Evolutionary conservation across 257 asterid species (phyloP).

Genomic region (Craterostigma plantagineum): DNA sequence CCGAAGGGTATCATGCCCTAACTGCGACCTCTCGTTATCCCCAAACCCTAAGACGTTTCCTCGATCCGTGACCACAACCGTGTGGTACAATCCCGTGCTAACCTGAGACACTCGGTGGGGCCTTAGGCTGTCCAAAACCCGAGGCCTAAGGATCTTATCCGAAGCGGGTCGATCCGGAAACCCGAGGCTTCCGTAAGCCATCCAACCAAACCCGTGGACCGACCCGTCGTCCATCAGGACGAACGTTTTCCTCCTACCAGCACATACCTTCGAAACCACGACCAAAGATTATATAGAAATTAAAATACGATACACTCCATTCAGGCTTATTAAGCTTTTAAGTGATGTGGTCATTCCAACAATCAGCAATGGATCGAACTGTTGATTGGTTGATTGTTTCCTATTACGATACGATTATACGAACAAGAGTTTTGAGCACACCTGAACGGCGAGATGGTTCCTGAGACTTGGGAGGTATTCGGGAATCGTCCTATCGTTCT

Average conservation of each 20-base stretch:
- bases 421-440: conserved; percentile 13
- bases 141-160: conserved; percentile 41
- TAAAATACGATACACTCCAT: too few species aligned
- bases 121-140: conserved; percentile 40
- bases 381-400: not conserved
- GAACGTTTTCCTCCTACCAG: conserved; percentile 66
- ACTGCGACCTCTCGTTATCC: conserved; percentile 77
- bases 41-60: conserved; percentile 63
- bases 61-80: conserved; percentile 39
- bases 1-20: conserved; percentile 56
- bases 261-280: conserved; percentile 42
- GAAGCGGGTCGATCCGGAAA: conserved; percentile 45
- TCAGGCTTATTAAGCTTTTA: too few species aligned
- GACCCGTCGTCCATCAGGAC: conserved; percentile 57
- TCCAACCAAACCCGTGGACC: conserved; percentile 70
- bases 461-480: conserved; percentile 27
- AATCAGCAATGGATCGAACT: not conserved
- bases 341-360: not conserved
- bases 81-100: conserved; percentile 83
- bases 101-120: conserved; percentile 50
- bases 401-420: not conserved
- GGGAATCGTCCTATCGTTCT: conserved; percentile 63
- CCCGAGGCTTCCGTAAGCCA: conserved; percentile 79
- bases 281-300: not conserved
- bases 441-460: conserved; percentile 65